Evolutionary conservation across 1,139 yeast genomes (phyloP), one percentile per base, ranked within the genome.

Genomic region (Arxiozyma heterogenica): DNA sequence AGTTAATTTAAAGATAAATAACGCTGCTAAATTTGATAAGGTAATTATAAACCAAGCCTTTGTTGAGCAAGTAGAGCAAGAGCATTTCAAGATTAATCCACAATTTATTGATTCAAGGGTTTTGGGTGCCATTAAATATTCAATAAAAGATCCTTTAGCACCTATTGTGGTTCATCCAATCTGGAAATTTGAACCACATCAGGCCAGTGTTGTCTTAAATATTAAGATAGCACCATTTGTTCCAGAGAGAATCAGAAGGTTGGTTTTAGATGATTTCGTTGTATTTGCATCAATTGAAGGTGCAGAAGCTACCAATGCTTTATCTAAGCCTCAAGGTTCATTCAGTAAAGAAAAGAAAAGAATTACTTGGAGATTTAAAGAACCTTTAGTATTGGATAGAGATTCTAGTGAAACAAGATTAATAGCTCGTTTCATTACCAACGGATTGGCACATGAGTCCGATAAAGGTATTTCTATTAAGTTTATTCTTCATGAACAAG

Each of bases 291-390:
- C 90, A 5, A 73, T 75, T 43, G 69, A 73, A 9, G 76, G 75
- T 51, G 76, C 80, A 6, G 64, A 67, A 17, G 76, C 85, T 3
- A 72, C 77, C 1, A 78, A 89, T 27, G 97, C 96, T 0, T 82
- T 90, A 57, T 86, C 95, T 15, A 87, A 86, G 65, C 98, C 98
- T 4, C 83, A 86, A 55, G 98, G 96, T 51, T 80, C 94, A 0
- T 89, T 89, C 74, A 88, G 84, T 70, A 84, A 81, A 66, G 96
- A 88, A 50, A 83, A 82, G 65, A 86, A 82, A 62, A 81, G 96
- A 70, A 84, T 91, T 55, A 85, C 93, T 0, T 90, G 97, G 96
- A 80, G 86, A 66, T 82, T 80, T 64, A 70, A 71, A 41, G 72
- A 74, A 41, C 81, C 85, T 3, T 39, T 64, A 11, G 57, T 58